Conservation (phyloP, 306 rosid genomes). For the Heteromeles arbutifolia region DNA sequence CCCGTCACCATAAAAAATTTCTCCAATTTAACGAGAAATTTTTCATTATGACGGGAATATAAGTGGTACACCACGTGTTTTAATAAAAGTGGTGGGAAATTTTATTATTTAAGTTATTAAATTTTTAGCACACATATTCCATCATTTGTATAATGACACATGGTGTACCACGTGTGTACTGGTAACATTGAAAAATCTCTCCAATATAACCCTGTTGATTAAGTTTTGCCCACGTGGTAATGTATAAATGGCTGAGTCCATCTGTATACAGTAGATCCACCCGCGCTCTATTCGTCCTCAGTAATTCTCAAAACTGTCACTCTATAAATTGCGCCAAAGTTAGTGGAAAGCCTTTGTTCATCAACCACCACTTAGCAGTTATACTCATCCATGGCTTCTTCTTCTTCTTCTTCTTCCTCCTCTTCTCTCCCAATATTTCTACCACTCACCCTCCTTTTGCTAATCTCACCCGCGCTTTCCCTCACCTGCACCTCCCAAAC, state of each 20-base stretch:
- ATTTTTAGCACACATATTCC: no score
- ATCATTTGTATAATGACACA: no score
- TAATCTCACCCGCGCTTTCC: constrained; percentile 29
- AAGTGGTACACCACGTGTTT: no score
- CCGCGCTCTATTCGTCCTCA: neutral
- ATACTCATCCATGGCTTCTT: constrained; percentile 30
- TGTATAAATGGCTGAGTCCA: accelerated
- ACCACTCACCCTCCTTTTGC: constrained; percentile 1
- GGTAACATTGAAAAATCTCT: no score
- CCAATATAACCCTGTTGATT: no score
- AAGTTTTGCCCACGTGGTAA: no score
- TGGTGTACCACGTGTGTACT: no score
- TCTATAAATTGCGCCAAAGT: neutral
- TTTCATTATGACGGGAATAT: no score
- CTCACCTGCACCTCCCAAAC: constrained; percentile 36
- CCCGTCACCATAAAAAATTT: no score
- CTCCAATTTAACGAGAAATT: no score
- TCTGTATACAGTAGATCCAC: neutral
- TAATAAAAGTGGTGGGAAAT: no score
- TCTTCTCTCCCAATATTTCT: neutral
- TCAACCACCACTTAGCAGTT: neutral
- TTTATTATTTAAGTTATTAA: no score
- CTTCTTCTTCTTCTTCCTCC: neutral
- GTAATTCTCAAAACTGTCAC: neutral
- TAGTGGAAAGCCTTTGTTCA: neutral